Percentiles rank a stretch among this genome's conserved stretches.
Evolutionary conservation across 1,284 basidiomycete species (phyloP).

Genomic region (Moniliella sp.): DNA sequence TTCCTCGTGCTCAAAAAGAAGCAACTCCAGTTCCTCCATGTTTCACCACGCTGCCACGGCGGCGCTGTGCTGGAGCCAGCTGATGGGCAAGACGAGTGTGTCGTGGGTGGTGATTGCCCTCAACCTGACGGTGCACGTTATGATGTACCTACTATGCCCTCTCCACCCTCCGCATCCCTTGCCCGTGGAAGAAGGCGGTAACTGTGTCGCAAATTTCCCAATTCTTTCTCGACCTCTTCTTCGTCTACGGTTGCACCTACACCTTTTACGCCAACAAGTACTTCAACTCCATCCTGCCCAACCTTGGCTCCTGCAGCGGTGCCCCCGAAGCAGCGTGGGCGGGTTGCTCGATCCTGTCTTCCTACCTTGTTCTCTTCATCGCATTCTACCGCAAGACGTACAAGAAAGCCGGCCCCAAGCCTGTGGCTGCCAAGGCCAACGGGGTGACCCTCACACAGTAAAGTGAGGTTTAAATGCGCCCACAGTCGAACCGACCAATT

Average conservation of each 20-base stretch:
- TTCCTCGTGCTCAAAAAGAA: slow-evolving; percentile 98
- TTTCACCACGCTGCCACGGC: slow-evolving; percentile 99
- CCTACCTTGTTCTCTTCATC: slow-evolving; percentile 42
- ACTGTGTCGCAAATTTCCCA: slow-evolving; percentile 73
- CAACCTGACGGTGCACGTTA: slow-evolving; percentile 81
- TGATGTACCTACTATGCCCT: slow-evolving; percentile 53
- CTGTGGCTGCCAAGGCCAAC: too few species aligned
- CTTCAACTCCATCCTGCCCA: slow-evolving; percentile 42
- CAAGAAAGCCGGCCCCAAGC: too few species aligned
- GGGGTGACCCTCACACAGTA: too few species aligned
- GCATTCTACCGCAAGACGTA: too few species aligned
- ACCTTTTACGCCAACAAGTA: slow-evolving; percentile 18
- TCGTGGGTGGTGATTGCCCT: slow-evolving; percentile 91
- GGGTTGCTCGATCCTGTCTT: slow-evolving; percentile 65
- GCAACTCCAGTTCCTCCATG: slow-evolving; percentile 81
- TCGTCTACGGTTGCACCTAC: too few species aligned
- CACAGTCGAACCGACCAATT: too few species aligned
- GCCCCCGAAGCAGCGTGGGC: slow-evolving; percentile 68
- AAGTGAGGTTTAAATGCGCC: too few species aligned
- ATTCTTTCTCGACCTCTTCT: slow-evolving; percentile 10
- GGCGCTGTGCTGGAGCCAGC: slow-evolving; percentile 72
- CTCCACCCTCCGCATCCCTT: slow-evolving; percentile 17
- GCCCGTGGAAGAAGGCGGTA: slow-evolving; percentile 72
- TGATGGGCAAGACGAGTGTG: slow-evolving; percentile 50
- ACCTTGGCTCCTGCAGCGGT: slow-evolving; percentile 61